Conservation (phyloP, 2,329 filamentous ascomycete genomes). For the Pseudogymnoascus verrucosus region DNA sequence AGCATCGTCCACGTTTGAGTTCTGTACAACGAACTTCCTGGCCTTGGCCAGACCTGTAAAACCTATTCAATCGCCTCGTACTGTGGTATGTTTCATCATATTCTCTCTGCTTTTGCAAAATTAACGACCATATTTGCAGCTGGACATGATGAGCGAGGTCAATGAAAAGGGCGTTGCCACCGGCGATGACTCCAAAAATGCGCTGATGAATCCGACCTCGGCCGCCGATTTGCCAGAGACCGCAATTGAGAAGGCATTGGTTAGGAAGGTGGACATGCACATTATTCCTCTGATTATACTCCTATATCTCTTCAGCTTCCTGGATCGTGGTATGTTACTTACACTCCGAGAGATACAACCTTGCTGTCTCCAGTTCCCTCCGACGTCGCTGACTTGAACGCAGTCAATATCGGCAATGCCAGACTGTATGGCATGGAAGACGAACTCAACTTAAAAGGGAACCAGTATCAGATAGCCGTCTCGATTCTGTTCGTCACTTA, state of each 20-base stretch:
- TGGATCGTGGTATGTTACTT: conserved; percentile 50
- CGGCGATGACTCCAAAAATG: neutral
- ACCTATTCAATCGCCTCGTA: neutral
- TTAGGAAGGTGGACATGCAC: conserved; percentile 51
- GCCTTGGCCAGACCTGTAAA: neutral
- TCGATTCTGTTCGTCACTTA: conserved; percentile 45
- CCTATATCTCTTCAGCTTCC: conserved; percentile 67
- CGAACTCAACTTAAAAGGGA: conserved; percentile 44
- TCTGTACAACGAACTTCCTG: neutral
- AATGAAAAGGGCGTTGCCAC: neutral
- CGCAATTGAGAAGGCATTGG: conserved; percentile 2
- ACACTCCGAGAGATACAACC: conserved; percentile 22
- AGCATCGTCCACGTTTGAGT: neutral
- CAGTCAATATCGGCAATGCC: conserved; percentile 52
- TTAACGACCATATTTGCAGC: neutral
- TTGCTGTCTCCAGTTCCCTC: conserved; percentile 8
- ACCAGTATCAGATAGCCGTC: conserved; percentile 49
- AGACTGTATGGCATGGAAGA: conserved; percentile 49
- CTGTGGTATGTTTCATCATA: neutral
- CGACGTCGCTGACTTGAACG: conserved; percentile 30
- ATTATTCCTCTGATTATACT: conserved; percentile 61
- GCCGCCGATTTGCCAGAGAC: neutral
- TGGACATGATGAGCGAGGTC: conserved; percentile 5
- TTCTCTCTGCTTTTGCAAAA: neutral
- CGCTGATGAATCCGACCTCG: neutral